A percentile compares a stretch with the other conserved stretches of the same genome.
phyloP scores from a whole-genome alignment of 192 early-diverging fungal species.

The Piromyces finnis region DNA sequence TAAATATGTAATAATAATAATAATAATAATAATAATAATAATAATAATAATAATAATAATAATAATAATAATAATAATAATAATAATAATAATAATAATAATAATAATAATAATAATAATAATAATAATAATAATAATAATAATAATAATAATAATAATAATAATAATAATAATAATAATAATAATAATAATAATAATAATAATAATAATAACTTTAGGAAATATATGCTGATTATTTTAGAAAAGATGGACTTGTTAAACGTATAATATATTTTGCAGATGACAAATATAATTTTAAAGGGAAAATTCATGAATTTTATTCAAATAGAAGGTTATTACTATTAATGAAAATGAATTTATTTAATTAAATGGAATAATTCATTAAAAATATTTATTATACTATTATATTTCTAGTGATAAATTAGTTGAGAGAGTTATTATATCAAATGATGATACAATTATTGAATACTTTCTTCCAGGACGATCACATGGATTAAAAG shows the following conservation, averaged over 20 bases:
- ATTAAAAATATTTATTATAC: too few relatives aligned
- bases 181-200: too few relatives aligned
- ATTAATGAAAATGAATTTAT: too few relatives aligned
- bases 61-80: too few relatives aligned
- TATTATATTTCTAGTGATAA: conserved; percentile 27
- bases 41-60: too few relatives aligned
- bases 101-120: too few relatives aligned
- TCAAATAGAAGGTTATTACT: conserved; percentile 21
- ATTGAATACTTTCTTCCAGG: conserved; percentile 36
- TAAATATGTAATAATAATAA: background rate
- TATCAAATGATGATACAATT: conserved; percentile 13
- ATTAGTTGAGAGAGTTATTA: conserved; percentile 18
- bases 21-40: background rate
- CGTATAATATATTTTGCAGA: conserved; percentile 27
- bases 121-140: too few relatives aligned
- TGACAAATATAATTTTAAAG: conserved; percentile 14
- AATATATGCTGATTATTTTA: conserved; percentile 35
- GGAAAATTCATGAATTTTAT: conserved; percentile 26
- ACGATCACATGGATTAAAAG: conserved; percentile 24
- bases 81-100: too few relatives aligned
- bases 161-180: too few relatives aligned
- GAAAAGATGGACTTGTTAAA: conserved; percentile 33
- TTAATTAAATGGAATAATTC: too few relatives aligned
- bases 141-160: too few relatives aligned
- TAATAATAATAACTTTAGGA: conserved; percentile 4